phyloP scores from a whole-genome alignment of 495 filamentous ascomycete species.

The Annulohypoxylon bovei region DNA sequence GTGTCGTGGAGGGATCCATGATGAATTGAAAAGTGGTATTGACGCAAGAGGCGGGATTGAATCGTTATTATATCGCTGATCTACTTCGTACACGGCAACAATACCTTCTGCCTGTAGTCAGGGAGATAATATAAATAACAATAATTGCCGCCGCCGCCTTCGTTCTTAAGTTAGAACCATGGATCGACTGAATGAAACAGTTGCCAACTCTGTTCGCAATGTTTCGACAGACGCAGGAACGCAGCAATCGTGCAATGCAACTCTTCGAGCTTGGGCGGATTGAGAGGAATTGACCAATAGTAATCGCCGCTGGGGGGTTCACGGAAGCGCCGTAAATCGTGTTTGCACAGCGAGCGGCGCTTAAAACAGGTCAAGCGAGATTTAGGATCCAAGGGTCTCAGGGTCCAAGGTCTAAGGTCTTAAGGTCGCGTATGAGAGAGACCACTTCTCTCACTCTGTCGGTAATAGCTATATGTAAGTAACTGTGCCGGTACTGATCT shows the following conservation, averaged over 20 bases:
- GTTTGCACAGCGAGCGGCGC: slow-evolving; percentile 24
- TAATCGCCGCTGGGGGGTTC: neutral
- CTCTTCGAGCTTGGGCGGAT: slow-evolving; percentile 18
- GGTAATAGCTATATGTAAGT: slow-evolving; percentile 8
- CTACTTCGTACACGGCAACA: neutral
- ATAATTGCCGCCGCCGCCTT: slow-evolving; percentile 35
- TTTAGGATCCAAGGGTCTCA: slow-evolving; percentile 24
- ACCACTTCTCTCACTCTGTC: slow-evolving; percentile 15
- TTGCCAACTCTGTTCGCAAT: slow-evolving; percentile 16
- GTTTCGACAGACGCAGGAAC: slow-evolving; percentile 43
- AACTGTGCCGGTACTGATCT: neutral
- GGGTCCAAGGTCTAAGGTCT: neutral
- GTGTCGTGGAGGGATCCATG: slow-evolving; percentile 76
- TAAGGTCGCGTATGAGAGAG: slow-evolving; percentile 19
- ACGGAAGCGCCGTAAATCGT: slow-evolving; percentile 35
- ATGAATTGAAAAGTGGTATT: slow-evolving; percentile 32
- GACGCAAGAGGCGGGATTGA: neutral
- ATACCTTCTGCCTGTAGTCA: neutral
- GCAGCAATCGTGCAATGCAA: slow-evolving; percentile 33
- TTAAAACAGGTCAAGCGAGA: slow-evolving; percentile 30
- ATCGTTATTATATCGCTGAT: slow-evolving; percentile 12
- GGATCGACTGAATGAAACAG: slow-evolving; percentile 16
- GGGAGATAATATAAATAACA: slow-evolving; percentile 6
- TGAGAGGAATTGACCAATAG: slow-evolving; percentile 28
- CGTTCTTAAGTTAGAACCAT: slow-evolving; percentile 33